Evolutionary conservation across 140 eudicot genomes (phyloP), one percentile per base, ranked within the genome.

Genomic region (Artemisia princeps): DNA sequence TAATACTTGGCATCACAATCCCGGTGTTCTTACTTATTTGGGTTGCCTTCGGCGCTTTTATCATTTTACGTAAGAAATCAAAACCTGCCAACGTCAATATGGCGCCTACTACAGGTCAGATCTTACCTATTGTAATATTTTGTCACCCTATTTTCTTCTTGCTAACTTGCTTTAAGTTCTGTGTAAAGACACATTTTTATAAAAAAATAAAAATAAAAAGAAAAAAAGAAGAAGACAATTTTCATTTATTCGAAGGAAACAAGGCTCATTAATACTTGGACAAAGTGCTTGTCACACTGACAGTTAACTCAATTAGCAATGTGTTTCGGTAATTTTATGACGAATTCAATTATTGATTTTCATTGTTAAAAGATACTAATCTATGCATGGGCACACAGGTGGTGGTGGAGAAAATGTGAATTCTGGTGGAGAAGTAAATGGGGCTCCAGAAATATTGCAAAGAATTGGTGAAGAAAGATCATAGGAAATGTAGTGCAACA

Each of bases 1-100:
- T 82, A 17, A 46, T 84, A 14, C 71, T 84, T 0, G 92, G 87
- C 55, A 79, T 67, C 62, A 77, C 85, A 0, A 77, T 84, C 49
- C 92, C 92, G 0, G 4, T 19, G 16, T 69, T 75, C 48, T 22
- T 84, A 15, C 57, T 84, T 5, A 55, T 70, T 14, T 84, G 87
- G 79, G 66, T 79, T 33, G 64, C 64, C 6, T 72, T 48, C 0
- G 81, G 78, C 42, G 10, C 74, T 42, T 9, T 67, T 1, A 6
- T 73, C 64, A 23, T 83, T 12, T 33, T 79, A n/a, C 85, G 61
- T 42, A 79, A 10, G 69, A 70, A 66, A 65, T 57, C 64, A 12
- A 59, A 62, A 26, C n/a, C 73, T 11, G 55, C 45, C 8, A 64
- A 70, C 3, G 42, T 56, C 37, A 71, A 62, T 42, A 10, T 46